Conservation (phyloP, 371 early-diverging fungal genomes). For the Syncephalastrum racemosum region DNA sequence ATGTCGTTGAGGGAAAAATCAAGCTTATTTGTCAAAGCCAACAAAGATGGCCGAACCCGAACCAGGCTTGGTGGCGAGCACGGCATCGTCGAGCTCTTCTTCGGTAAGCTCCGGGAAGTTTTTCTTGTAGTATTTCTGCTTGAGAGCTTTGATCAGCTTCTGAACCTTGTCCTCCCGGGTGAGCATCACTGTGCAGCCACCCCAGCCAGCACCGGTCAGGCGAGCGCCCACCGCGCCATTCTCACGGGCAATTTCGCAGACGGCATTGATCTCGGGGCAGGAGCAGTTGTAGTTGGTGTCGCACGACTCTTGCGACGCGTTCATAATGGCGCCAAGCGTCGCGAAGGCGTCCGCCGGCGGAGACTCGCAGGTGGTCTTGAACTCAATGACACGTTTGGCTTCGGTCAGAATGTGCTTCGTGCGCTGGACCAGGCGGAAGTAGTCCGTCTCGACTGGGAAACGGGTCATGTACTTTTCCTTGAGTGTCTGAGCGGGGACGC, state of each 20-base stretch:
- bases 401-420: constrained; percentile 86
- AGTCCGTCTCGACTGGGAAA: constrained; percentile 69
- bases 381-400: constrained; percentile 79
- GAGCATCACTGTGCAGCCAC: constrained; percentile 89
- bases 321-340: constrained; percentile 84
- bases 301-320: constrained; percentile 86
- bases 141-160: constrained; percentile 63
- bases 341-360: constrained; percentile 32
- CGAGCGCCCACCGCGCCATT: constrained; percentile 84
- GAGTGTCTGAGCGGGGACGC: constrained; percentile 54
- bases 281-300: constrained; percentile 83
- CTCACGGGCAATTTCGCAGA: constrained; percentile 69
- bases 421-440: constrained; percentile 75
- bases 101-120: constrained; percentile 57
- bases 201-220: constrained; percentile 96
- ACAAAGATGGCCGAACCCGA: constrained; percentile 55
- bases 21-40: constrained; percentile 24
- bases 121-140: constrained; percentile 68
- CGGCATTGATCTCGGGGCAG: constrained; percentile 82
- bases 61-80: constrained; percentile 66
- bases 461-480: constrained; percentile 62
- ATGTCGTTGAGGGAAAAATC: too few species aligned
- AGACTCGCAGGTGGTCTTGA: constrained; percentile 68
- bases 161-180: constrained; percentile 67
- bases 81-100: constrained; percentile 49